phyloP scores from a whole-genome alignment of 2,329 filamentous ascomycete genomes.

The Harringtonia aguacate region DNA sequence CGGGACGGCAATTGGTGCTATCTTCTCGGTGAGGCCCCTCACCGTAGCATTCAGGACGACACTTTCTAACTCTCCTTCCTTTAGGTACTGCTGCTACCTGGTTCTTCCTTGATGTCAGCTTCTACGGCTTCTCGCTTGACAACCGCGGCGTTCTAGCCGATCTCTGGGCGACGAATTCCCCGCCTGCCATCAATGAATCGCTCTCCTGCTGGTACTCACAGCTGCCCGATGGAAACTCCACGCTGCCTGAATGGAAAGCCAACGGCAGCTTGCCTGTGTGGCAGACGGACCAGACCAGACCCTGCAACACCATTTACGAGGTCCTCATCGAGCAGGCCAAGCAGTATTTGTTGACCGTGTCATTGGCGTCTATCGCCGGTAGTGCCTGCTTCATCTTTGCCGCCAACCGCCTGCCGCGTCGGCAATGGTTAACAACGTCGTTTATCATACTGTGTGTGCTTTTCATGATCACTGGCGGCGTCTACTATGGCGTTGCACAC shows the following conservation, averaged over 20 bases:
- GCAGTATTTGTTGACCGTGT: conserved; percentile 41
- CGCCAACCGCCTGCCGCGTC: conserved; percentile 35
- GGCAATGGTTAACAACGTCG: conserved; percentile 37
- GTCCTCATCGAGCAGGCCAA: conserved; percentile 40
- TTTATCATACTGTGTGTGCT: conserved; percentile 34
- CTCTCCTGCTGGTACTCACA: conserved; percentile 38
- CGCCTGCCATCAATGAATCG: conserved; percentile 21
- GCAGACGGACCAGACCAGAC: conserved; percentile 36
- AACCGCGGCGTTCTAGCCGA: conserved; percentile 30
- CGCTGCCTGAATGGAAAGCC: conserved; percentile 28
- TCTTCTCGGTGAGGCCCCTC: conserved; percentile 20
- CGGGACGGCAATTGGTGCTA: conserved; percentile 35
- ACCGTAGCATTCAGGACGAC: too few relatives aligned
- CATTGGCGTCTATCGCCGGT: conserved; percentile 38
- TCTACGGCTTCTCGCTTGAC: conserved; percentile 43
- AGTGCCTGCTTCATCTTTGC: conserved; percentile 37
- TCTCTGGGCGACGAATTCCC: conserved; percentile 27
- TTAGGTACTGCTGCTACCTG: conserved; percentile 36
- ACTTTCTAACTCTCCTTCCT: too few relatives aligned
- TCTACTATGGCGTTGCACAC: conserved; percentile 37
- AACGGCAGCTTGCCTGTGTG: conserved; percentile 30
- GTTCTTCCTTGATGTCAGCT: conserved; percentile 46
- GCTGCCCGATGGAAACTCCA: conserved; percentile 29
- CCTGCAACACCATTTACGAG: conserved; percentile 41
- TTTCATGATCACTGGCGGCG: conserved; percentile 37